Evolutionary conservation across 495 filamentous ascomycete species (phyloP).

Genomic region (Aspergillus sparsus): DNA sequence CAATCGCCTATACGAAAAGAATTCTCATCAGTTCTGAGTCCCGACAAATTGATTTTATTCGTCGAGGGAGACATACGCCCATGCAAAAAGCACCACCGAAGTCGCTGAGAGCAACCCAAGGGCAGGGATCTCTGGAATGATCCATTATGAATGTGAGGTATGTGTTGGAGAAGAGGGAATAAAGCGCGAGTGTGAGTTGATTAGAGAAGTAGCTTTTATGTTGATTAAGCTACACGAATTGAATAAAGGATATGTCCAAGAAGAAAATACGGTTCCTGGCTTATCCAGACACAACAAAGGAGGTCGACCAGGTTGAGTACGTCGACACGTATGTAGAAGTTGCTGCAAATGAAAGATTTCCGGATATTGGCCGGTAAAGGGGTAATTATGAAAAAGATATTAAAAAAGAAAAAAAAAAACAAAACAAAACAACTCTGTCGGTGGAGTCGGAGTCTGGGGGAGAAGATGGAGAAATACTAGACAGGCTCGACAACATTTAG

Average conservation of each 20-base stretch:
- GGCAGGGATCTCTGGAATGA: constrained; percentile 93
- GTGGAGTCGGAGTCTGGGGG: constrained; percentile 13
- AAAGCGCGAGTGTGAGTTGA: constrained; percentile 15
- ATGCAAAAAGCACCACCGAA: constrained; percentile 97
- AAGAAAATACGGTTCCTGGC: constrained; percentile 9
- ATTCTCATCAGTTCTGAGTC: constrained; percentile 16
- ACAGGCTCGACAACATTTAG: constrained; percentile 12
- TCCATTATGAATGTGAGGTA: constrained; percentile 62
- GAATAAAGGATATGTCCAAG: constrained; percentile 11
- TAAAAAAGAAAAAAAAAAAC: no score
- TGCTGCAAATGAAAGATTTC: neutral
- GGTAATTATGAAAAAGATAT: neutral
- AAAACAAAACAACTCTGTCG: constrained; percentile 1
- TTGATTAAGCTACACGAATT: constrained; percentile 14
- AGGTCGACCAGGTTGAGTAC: constrained; percentile 3
- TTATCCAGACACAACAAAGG: neutral
- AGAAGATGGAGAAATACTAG: constrained; percentile 6
- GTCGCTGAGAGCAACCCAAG: constrained; percentile 94
- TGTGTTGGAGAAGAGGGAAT: neutral
- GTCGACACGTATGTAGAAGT: neutral
- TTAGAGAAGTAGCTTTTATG: constrained; percentile 16
- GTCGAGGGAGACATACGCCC: constrained; percentile 66
- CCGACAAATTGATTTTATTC: constrained; percentile 5
- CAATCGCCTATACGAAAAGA: constrained; percentile 55
- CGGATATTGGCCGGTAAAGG: neutral